Evolutionary conservation across 2,329 filamentous ascomycete genomes (phyloP).

Genomic region (Exophiala sideris): DNA sequence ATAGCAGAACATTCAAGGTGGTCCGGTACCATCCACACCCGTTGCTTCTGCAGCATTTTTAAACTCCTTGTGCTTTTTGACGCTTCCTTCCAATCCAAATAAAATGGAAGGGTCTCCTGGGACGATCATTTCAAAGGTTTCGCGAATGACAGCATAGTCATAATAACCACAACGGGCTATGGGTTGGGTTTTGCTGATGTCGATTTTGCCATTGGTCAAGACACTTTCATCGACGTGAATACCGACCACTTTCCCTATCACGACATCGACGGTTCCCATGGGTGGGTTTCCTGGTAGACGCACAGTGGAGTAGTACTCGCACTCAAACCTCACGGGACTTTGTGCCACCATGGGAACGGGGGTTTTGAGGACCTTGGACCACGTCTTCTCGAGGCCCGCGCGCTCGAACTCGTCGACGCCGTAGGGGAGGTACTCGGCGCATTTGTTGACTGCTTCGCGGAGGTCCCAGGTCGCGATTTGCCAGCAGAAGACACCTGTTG

Average conservation of each 20-base stretch:
- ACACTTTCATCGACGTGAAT: slow-evolving; percentile 57
- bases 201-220: slow-evolving; percentile 54
- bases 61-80: slow-evolving; percentile 31
- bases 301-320: slow-evolving; percentile 54
- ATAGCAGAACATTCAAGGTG: slow-evolving; percentile 4
- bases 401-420: slow-evolving; percentile 55
- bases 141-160: slow-evolving; percentile 55
- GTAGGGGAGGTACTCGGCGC: slow-evolving; percentile 49
- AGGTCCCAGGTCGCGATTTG: slow-evolving; percentile 58
- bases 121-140: slow-evolving; percentile 59
- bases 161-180: slow-evolving; percentile 61
- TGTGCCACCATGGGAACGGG: slow-evolving; percentile 51
- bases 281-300: slow-evolving; percentile 56
- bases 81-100: slow-evolving; percentile 41
- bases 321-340: slow-evolving; percentile 59
- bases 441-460: slow-evolving; percentile 54
- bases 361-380: slow-evolving; percentile 34
- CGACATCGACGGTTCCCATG: slow-evolving; percentile 56
- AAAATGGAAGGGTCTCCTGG: slow-evolving; percentile 37
- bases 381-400: slow-evolving; percentile 50
- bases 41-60: slow-evolving; percentile 12
- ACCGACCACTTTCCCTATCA: slow-evolving; percentile 56
- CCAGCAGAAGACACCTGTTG: slow-evolving; percentile 57
- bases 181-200: slow-evolving; percentile 55
- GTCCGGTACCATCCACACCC: slow-evolving; percentile 6